Conservation (phyloP, 768 basidiomycete genomes). For the Kwoniella dejecticola region DNA sequence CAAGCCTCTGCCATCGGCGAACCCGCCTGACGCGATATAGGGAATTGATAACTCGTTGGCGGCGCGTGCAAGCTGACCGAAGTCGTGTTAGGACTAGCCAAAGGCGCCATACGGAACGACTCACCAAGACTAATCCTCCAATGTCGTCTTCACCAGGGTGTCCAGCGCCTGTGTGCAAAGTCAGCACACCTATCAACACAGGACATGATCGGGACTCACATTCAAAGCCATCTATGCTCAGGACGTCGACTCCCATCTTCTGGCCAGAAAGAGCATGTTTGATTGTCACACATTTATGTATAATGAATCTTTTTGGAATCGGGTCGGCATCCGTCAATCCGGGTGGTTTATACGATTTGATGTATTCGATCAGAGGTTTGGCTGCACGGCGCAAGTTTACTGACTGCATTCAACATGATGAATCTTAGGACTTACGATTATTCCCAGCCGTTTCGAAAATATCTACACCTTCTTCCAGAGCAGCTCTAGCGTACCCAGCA, state of each 20-base stretch:
- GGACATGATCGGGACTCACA: conserved; percentile 59
- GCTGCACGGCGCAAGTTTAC: no score
- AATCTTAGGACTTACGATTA: conserved; percentile 64
- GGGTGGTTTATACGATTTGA: conserved; percentile 74
- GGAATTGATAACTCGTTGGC: conserved; percentile 80
- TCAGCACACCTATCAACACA: not conserved
- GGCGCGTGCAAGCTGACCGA: conserved; percentile 87
- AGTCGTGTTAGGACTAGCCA: not conserved
- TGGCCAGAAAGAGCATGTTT: conserved; percentile 61
- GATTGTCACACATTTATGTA: conserved; percentile 67
- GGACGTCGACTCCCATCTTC: conserved; percentile 73
- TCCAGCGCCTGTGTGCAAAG: conserved; percentile 67
- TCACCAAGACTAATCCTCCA: conserved; percentile 77
- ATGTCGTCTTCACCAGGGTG: conserved; percentile 95
- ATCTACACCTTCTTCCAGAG: conserved; percentile 81
- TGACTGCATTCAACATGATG: conserved; percentile 6
- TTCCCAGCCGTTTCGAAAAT: conserved; percentile 94
- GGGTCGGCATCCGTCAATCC: not conserved
- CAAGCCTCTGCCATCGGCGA: conserved; percentile 82
- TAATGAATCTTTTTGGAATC: conserved; percentile 58
- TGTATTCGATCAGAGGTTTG: conserved; percentile 72
- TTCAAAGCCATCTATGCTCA: conserved; percentile 91
- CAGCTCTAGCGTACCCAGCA: conserved; percentile 58
- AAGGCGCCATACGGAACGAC: conserved; percentile 19
- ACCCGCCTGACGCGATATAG: conserved; percentile 86